These are phyloP conservation scores for Saccharomycopsis selenospora DNA, from an alignment of 805 yeast species.

Conservation along the genomic window DNA sequence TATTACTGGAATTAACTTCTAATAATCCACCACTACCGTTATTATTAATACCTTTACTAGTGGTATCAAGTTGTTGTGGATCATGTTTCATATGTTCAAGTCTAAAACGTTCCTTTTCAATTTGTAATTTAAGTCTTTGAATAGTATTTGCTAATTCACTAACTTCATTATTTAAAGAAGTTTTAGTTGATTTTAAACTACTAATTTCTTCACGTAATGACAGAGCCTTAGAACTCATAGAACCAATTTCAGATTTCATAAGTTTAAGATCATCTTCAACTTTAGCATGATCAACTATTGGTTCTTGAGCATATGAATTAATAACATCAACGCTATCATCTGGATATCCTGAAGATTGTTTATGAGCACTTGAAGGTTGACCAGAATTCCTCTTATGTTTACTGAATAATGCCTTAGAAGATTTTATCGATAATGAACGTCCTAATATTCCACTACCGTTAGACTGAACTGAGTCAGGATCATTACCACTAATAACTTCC, in stretches of 20 bases:
- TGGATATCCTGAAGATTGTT: not conserved
- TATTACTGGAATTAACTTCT: not conserved
- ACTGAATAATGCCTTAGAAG: constrained; percentile 26
- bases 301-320: not conserved
- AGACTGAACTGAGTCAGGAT: not conserved
- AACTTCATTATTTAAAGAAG: constrained; percentile 41
- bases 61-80: not conserved
- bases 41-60: not conserved
- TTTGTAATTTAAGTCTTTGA: constrained; percentile 16
- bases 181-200: constrained; percentile 41
- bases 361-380: not conserved
- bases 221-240: constrained; percentile 25
- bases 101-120: constrained; percentile 15
- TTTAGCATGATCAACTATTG: not conserved
- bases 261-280: constrained; percentile 33
- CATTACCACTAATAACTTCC: not conserved
- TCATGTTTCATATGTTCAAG: not conserved
- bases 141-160: constrained; percentile 24
- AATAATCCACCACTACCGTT: not conserved
- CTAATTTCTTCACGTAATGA: constrained; percentile 39
- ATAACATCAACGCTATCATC: not conserved
- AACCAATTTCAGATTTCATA: constrained; percentile 35
- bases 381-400: constrained; percentile 17
- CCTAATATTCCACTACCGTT: constrained; percentile 23
- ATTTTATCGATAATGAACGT: constrained; percentile 30